Conservation (phyloP, 2,329 filamentous ascomycete species). For the Malbranchea zuffiana region DNA sequence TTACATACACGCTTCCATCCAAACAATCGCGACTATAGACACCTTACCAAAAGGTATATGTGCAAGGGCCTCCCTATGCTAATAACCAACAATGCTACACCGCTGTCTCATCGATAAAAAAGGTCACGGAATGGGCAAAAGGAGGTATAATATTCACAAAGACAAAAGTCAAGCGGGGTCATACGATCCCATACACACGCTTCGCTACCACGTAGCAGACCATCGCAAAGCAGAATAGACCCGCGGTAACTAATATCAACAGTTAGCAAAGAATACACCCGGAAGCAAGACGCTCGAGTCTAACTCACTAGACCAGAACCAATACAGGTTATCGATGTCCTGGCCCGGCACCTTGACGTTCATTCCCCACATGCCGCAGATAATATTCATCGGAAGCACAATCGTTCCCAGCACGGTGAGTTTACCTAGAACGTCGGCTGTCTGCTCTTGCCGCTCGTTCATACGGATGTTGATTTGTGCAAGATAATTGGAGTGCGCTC, state of each 20-base stretch:
- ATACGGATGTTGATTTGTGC: conserved; percentile 98
- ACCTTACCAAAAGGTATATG: no score
- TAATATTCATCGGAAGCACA: conserved; percentile 96
- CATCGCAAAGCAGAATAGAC: conserved; percentile 66
- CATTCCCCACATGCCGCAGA: conserved; percentile 98
- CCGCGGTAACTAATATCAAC: conserved; percentile 48
- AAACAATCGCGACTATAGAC: no score
- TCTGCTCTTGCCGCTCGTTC: conserved; percentile 95
- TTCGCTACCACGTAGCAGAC: conserved; percentile 74
- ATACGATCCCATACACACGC: conserved; percentile 71
- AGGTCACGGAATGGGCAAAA: no score
- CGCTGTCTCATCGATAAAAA: no score
- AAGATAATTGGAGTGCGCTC: conserved; percentile 94
- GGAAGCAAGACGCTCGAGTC: conserved; percentile 4
- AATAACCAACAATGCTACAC: no score
- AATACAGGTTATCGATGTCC: conserved; percentile 63
- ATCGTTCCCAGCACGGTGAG: conserved; percentile 94
- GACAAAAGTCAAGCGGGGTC: conserved; percentile 9
- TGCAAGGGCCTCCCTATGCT: no score
- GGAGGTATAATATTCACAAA: no score
- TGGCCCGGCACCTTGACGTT: conserved; percentile 95
- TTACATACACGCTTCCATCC: no score
- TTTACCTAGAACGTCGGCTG: conserved; percentile 86
- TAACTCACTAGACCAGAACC: conserved; percentile 54
- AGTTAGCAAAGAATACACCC: neutral